Percentiles rank a stretch among this genome's conserved stretches.
Conservation (phyloP, 208 protist genomes). For the Acanthamoeba quina region DNA sequence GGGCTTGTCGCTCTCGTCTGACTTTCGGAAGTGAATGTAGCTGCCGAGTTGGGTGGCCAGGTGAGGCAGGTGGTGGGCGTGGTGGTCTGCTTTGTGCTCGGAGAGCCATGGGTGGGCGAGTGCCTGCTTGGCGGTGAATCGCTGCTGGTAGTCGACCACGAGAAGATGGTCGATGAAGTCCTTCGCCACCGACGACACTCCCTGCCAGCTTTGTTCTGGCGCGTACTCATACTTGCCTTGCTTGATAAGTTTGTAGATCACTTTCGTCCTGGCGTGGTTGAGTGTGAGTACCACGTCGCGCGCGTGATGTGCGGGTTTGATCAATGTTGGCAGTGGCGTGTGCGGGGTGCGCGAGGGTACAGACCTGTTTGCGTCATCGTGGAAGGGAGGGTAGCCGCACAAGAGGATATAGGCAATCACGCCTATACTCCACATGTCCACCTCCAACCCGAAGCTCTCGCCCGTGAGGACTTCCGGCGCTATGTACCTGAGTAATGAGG, state of each 20-base stretch:
- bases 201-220: slow-evolving; percentile 22
- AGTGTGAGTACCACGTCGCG: slow-evolving; percentile 75
- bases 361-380: slow-evolving; percentile 76
- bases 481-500: background rate
- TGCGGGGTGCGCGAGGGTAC: slow-evolving; percentile 44
- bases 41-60: background rate
- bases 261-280: slow-evolving; percentile 70
- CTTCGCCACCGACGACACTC: slow-evolving; percentile 44
- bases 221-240: slow-evolving; percentile 16
- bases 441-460: slow-evolving; percentile 77
- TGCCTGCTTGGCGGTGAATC: slow-evolving; percentile 84
- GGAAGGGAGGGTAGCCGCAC: slow-evolving; percentile 85
- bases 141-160: slow-evolving; percentile 79
- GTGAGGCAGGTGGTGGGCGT: background rate
- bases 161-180: slow-evolving; percentile 87
- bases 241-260: slow-evolving; percentile 61
- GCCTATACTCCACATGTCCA: slow-evolving; percentile 85
- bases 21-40: too few relatives aligned
- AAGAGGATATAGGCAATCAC: slow-evolving; percentile 88
- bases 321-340: slow-evolving; percentile 41
- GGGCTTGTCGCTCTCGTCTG: too few relatives aligned
- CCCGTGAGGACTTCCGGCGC: slow-evolving; percentile 84
- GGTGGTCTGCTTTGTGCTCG: background rate
- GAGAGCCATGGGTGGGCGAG: slow-evolving; percentile 85
- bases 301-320: slow-evolving; percentile 44